A percentile compares a stretch with the other conserved stretches of the same genome.
phyloP scores from a whole-genome alignment of 2,329 filamentous ascomycete species.

The Proliferodiscus dingleyae region DNA sequence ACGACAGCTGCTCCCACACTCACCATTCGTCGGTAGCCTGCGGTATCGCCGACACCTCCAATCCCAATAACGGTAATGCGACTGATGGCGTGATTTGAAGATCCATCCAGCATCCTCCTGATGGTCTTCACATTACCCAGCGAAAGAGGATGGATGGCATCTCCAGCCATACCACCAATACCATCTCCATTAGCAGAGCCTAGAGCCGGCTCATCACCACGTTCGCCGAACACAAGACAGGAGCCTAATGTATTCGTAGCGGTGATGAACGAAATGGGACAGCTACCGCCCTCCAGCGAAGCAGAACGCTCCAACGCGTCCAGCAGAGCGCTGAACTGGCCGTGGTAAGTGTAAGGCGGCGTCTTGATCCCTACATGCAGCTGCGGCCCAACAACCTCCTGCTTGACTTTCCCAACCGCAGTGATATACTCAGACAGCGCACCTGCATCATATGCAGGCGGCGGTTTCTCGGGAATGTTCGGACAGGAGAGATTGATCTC shows the following conservation, averaged over 20 bases:
- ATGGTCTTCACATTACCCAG: constrained; percentile 71
- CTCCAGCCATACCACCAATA: constrained; percentile 67
- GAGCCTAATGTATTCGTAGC: constrained; percentile 71
- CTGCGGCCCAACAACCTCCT: not conserved
- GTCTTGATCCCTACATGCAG: constrained; percentile 60
- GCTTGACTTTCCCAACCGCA: constrained; percentile 17
- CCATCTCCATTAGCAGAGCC: constrained; percentile 50
- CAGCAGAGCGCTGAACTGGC: constrained; percentile 57
- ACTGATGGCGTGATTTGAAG: constrained; percentile 38
- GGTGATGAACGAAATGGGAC: constrained; percentile 62
- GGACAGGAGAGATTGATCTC: constrained; percentile 78
- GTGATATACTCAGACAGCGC: constrained; percentile 52
- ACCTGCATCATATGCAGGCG: constrained; percentile 60
- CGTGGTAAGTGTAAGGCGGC: constrained; percentile 68
- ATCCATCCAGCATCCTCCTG: constrained; percentile 49
- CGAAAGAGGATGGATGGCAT: constrained; percentile 66
- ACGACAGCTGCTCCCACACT: constrained; percentile 61
- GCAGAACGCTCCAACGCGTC: constrained; percentile 39
- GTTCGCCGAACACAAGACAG: constrained; percentile 51
- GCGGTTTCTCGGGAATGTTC: constrained; percentile 64
- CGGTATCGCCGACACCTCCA: constrained; percentile 63
- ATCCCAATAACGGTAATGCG: constrained; percentile 64
- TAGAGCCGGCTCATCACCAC: constrained; percentile 35
- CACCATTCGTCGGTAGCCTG: constrained; percentile 61
- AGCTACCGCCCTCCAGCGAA: constrained; percentile 21